These are phyloP conservation scores for Elaeis oleifera DNA, from an alignment of 202 grass and related monocot genomes.

Conservation along the genomic window DNA sequence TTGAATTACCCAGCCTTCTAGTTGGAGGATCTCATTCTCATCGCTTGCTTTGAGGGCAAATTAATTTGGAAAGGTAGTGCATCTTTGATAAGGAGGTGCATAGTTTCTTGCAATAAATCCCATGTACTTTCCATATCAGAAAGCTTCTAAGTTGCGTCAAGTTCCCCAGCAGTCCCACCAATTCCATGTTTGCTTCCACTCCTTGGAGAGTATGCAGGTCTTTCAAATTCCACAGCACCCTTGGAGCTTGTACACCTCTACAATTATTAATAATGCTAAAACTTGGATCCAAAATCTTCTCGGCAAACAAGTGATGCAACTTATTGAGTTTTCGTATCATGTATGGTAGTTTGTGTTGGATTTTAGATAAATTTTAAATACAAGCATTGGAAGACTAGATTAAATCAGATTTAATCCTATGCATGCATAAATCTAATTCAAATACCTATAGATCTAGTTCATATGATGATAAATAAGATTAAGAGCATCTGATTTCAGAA, in stretches of 20 bases:
- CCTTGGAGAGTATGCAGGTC: conserved; percentile 49
- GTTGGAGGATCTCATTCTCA: conserved; percentile 28
- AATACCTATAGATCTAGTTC: no score
- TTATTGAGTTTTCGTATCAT: no score
- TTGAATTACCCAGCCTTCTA: conserved; percentile 8
- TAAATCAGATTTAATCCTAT: no score
- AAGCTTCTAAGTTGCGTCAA: conserved; percentile 31
- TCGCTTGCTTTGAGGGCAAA: conserved; percentile 27
- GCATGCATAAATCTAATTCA: no score
- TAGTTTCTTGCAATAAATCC: conserved; percentile 11
- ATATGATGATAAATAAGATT: no score
- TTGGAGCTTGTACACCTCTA: conserved; percentile 21
- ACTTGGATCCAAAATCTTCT: no score
- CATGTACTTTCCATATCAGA: conserved; percentile 31
- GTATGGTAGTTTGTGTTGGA: no score
- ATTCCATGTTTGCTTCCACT: conserved; percentile 14
- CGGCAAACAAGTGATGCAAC: no score
- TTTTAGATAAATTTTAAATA: no score
- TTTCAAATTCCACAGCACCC: conserved; percentile 27
- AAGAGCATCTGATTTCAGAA: no score
- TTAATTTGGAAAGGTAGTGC: conserved; percentile 23
- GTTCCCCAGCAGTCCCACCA: conserved; percentile 16
- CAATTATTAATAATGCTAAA: rapidly evolving
- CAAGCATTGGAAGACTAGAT: no score
- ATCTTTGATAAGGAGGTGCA: conserved; percentile 30